Base-by-base conservation (phyloP, 176 grass and related monocot genomes). In the Alloteropsis semialata region DNA sequence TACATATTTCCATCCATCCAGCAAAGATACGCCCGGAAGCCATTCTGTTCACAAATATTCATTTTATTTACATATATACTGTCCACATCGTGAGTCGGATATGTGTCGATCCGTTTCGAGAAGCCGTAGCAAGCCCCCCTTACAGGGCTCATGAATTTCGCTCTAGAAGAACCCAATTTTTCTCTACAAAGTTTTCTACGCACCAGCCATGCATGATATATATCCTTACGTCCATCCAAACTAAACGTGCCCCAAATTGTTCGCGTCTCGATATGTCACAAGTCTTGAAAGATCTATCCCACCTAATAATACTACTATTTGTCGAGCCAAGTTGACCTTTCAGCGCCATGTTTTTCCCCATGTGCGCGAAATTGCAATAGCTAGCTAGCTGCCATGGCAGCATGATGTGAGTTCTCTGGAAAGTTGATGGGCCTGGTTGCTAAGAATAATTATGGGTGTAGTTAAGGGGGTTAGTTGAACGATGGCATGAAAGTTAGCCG, bases 391-490 rank as follows among this genome's bases (percentile, higher is more conserved):
- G 55, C 10, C 9, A 57, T 25, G n/a, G 55, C 8, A 54, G 58
- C 41, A 32, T 9, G 59, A 65, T 64, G 43, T 9, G 60, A 79
- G 58, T 0, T 16, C 44, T 60, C 44, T 60, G 11, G 60, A 85
- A 85, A 76, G 61, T 58, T 75, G 37, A 36, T 48, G 27, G 69
- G 49, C 46, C 48, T 36, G 22, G 16, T 70, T 88, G 60, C 74
- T 53, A 36, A 88, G 59, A 75, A 63, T 79, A 34, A 48, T 64
- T 45, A 34, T 46, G 76, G 6, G 19, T 0, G 18, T 78, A 63
- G 33, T 48, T 8, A 64, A 48, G 60, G 79, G 27, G 72, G 82
- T 85, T 89, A 71, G 71, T 74, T 89, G 87, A 74, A 19, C 6
- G 24, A 62, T 16, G 41, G 59, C 1, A 43, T 42, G 82, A 72